Percentiles rank a stretch among this genome's conserved stretches.
These are phyloP conservation scores for Phytophthora hibernalis DNA, from an alignment of 352 stramenopile species.

Conservation along the genomic window DNA sequence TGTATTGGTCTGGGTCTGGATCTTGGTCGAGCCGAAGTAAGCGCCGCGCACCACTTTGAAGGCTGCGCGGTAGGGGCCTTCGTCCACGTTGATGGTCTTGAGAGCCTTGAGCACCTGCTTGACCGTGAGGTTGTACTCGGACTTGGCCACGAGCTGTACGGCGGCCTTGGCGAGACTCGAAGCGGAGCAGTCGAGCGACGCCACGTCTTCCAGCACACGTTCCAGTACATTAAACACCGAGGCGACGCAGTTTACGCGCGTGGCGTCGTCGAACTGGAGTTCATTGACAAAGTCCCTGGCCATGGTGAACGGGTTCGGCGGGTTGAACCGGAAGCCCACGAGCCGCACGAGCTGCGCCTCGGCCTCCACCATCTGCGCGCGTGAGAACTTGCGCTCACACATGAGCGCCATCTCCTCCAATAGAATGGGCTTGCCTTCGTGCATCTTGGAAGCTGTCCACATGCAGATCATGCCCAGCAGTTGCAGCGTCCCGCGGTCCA, in stretches of 20 bases:
- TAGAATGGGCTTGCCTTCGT: slow-evolving; percentile 72
- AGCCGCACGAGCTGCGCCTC: slow-evolving; percentile 66
- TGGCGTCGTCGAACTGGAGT: slow-evolving; percentile 34
- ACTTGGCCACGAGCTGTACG: slow-evolving; percentile 53
- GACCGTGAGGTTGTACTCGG: slow-evolving; percentile 40
- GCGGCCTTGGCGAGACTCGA: slow-evolving; percentile 56
- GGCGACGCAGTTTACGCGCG: slow-evolving; percentile 36
- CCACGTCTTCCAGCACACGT: slow-evolving; percentile 40
- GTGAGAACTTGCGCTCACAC: slow-evolving; percentile 77
- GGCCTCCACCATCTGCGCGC: slow-evolving; percentile 60
- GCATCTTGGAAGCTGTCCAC: slow-evolving; percentile 77
- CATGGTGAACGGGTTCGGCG: slow-evolving; percentile 69
- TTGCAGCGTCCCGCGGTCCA: slow-evolving; percentile 78
- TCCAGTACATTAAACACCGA: slow-evolving; percentile 55
- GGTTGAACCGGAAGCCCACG: slow-evolving; percentile 72
- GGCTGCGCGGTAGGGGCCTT: slow-evolving; percentile 38
- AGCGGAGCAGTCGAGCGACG: slow-evolving; percentile 43
- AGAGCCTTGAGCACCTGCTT: slow-evolving; percentile 31
- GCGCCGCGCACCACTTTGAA: slow-evolving; percentile 44
- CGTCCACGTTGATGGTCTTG: slow-evolving; percentile 33
- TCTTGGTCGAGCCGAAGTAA: slow-evolving; percentile 32
- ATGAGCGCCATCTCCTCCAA: slow-evolving; percentile 81
- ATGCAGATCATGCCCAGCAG: slow-evolving; percentile 80
- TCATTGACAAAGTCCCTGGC: slow-evolving; percentile 66
- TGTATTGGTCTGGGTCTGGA: slow-evolving; percentile 23